These are phyloP conservation scores for Stenogyne calaminthoides DNA, from an alignment of 305 asterid genomes.

Conservation along the genomic window DNA sequence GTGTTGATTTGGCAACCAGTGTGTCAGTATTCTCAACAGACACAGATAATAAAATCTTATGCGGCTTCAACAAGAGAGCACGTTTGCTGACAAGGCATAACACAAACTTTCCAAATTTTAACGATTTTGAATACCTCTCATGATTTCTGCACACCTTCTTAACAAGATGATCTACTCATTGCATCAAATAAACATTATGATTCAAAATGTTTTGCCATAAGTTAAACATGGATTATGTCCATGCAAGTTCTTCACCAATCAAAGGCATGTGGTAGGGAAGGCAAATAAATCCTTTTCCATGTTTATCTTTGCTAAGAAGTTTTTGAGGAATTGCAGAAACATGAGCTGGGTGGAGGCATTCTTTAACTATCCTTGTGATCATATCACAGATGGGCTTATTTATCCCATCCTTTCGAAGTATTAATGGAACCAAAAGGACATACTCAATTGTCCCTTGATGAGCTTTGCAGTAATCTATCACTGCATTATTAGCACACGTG, in stretches of 20 bases:
- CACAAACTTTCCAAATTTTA: constrained; percentile 66
- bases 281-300: constrained; percentile 43
- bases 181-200: constrained; percentile 55
- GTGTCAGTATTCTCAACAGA: constrained; percentile 60
- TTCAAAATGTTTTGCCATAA: constrained; percentile 61
- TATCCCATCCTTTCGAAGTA: constrained; percentile 52
- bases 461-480: constrained; percentile 61
- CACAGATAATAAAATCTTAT: constrained; percentile 43
- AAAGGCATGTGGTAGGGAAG: constrained; percentile 57
- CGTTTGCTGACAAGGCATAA: constrained; percentile 69
- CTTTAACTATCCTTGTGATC: constrained; percentile 56
- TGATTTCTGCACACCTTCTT: constrained; percentile 42
- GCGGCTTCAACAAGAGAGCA: constrained; percentile 57
- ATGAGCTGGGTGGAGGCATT: constrained; percentile 69
- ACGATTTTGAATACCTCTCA: constrained; percentile 53
- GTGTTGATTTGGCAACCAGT: constrained; percentile 63
- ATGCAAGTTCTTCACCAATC: constrained; percentile 48
- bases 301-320: constrained; percentile 40
- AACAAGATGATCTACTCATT: constrained; percentile 52
- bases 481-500: constrained; percentile 53
- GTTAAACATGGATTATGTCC: constrained; percentile 69
- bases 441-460: constrained; percentile 68
- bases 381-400: constrained; percentile 59
- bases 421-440: constrained; percentile 61
- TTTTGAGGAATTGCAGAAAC: constrained; percentile 68